These are phyloP conservation scores for Casaregolazyma suthepensis DNA, from an alignment of 1,139 yeast genomes.

Conservation along the genomic window DNA sequence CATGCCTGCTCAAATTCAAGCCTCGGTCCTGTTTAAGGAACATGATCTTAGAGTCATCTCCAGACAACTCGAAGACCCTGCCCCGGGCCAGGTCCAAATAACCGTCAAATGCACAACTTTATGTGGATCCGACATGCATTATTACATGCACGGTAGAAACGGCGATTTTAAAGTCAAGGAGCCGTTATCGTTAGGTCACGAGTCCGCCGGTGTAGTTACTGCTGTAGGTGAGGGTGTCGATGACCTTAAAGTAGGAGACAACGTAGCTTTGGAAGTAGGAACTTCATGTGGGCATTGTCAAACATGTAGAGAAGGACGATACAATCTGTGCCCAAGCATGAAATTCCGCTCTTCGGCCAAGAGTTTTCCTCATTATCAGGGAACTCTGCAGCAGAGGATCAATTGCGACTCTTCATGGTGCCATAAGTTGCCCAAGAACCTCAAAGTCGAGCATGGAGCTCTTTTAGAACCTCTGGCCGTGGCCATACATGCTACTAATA, in stretches of 20 bases:
- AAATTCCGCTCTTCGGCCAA: constrained; percentile 24
- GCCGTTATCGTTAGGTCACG: constrained; percentile 46
- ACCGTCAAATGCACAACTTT: constrained; percentile 38
- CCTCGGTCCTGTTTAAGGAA: constrained; percentile 17
- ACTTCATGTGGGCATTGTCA: constrained; percentile 43
- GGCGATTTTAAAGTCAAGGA: constrained; percentile 25
- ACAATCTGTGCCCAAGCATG: constrained; percentile 36
- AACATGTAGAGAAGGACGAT: constrained; percentile 41
- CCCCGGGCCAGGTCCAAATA: constrained; percentile 44
- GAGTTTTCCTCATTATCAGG: constrained; percentile 23
- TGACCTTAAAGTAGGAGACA: constrained; percentile 26
- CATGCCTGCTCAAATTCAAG: constrained; percentile 8
- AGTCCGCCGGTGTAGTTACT: constrained; percentile 47
- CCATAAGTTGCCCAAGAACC: constrained; percentile 64
- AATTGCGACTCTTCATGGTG: constrained; percentile 57
- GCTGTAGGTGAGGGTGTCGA: constrained; percentile 36
- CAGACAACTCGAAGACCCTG: constrained; percentile 20
- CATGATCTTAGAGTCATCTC: constrained; percentile 19
- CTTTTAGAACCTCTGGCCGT: constrained; percentile 78
- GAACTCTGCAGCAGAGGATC: constrained; percentile 21
- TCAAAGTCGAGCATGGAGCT: constrained; percentile 76
- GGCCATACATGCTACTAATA: constrained; percentile 70
- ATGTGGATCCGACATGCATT: constrained; percentile 25
- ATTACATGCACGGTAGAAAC: constrained; percentile 21
- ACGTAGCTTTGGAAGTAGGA: constrained; percentile 32